Percentiles rank a stretch among this genome's conserved stretches.
Evolutionary conservation across 208 protist genomes (phyloP).

Genomic region (Sergeia podlipaevii): DNA sequence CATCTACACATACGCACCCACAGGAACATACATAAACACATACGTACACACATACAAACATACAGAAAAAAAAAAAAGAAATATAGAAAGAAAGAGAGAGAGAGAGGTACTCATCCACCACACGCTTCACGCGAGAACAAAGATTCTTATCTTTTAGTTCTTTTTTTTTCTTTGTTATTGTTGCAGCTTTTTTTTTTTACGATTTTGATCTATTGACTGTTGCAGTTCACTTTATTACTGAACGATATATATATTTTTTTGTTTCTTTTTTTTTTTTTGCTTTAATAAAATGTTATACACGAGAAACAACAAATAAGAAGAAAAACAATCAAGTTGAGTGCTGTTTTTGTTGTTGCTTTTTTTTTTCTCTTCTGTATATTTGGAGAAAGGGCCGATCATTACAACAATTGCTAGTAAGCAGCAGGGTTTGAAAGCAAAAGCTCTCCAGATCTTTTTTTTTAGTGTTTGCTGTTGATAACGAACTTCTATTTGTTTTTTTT

Average conservation of each 20-base stretch:
- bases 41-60: too few species aligned
- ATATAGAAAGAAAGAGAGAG: too few species aligned
- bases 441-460: too few species aligned
- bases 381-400: background rate
- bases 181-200: conserved; percentile 6
- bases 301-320: background rate
- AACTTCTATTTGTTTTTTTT: background rate
- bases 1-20: too few species aligned
- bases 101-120: too few species aligned
- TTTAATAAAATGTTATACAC: background rate
- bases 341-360: background rate
- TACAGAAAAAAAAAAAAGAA: too few species aligned
- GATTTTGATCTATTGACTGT: background rate
- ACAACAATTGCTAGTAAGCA: too few species aligned
- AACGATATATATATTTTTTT: conserved; percentile 6
- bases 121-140: too few species aligned
- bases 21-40: too few species aligned
- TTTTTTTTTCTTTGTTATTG: conserved; percentile 1
- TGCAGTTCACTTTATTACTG: background rate
- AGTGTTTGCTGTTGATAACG: too few species aligned
- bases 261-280: conserved; percentile 7
- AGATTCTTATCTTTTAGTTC: background rate
- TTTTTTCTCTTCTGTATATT: background rate
- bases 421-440: too few species aligned
- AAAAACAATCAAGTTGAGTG: background rate